A percentile compares a stretch with the other conserved stretches of the same genome.
Conservation (phyloP, 1,284 basidiomycete species). For the Phenoliferia sp. region DNA sequence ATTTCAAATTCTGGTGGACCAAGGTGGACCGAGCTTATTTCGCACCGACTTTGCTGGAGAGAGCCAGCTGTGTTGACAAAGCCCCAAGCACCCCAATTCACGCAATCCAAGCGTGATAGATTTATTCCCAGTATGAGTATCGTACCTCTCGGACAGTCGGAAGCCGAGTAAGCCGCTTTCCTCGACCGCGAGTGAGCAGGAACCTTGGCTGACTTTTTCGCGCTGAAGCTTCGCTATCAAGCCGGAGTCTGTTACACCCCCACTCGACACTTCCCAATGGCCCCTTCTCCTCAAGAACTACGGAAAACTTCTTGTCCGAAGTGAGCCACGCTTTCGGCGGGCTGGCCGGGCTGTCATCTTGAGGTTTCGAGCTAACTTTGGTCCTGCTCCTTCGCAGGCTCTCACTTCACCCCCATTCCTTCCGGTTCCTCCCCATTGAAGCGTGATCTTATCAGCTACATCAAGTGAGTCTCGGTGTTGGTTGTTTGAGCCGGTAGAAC, state of each 20-base stretch:
- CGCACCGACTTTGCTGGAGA: background rate
- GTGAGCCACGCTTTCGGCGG: constrained; percentile 10
- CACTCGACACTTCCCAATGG: constrained; percentile 87
- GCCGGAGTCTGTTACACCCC: constrained; percentile 43
- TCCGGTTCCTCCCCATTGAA: constrained; percentile 63
- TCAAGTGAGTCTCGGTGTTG: constrained; percentile 58
- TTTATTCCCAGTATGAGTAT: background rate
- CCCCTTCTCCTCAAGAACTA: constrained; percentile 98
- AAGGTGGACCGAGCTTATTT: background rate
- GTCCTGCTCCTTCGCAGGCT: constrained; percentile 63
- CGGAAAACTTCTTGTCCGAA: constrained; percentile 59
- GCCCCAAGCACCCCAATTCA: background rate
- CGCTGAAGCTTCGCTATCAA: constrained; percentile 44
- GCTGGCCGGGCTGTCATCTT: background rate
- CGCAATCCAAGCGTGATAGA: background rate
- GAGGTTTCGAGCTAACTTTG: constrained; percentile 52
- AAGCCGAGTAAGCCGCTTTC: background rate
- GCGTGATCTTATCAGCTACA: constrained; percentile 82
- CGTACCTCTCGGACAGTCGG: background rate
- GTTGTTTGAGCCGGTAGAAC: constrained; percentile 2
- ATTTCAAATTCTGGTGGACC: no score
- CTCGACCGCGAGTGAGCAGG: background rate
- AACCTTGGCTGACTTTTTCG: background rate
- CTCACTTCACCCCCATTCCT: constrained; percentile 97
- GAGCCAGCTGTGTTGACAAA: background rate